Evolutionary conservation across 208 protist genomes (phyloP).

Genomic region (Wallacemonas sp.): DNA sequence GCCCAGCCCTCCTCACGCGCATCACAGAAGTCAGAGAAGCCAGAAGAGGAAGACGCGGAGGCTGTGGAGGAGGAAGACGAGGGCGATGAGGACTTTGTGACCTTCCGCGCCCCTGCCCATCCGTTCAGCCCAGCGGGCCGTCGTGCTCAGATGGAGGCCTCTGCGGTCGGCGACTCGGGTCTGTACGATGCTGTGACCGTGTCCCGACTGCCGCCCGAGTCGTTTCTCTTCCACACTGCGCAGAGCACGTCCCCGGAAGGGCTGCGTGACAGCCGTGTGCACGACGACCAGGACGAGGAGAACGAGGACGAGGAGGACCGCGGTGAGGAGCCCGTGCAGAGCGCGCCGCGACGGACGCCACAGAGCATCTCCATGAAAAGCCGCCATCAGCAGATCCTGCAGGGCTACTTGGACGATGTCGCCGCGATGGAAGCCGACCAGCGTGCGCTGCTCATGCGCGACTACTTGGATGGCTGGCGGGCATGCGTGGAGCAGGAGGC

Average conservation of each 20-base stretch:
- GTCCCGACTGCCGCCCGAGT: slow-evolving; percentile 7
- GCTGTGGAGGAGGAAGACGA: background rate
- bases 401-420: slow-evolving; percentile 13
- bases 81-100: background rate
- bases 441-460: background rate
- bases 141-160: slow-evolving; percentile 1
- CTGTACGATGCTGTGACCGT: background rate
- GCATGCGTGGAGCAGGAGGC: slow-evolving; percentile 9
- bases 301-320: too few relatives aligned
- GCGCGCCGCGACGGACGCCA: background rate
- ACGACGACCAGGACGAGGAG: background rate
- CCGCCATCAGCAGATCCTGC: background rate
- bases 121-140: slow-evolving; percentile 9
- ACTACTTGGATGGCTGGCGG: background rate
- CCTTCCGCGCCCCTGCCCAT: background rate
- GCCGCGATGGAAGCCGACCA: background rate
- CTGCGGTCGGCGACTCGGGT: background rate
- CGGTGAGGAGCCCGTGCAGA: background rate
- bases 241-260: background rate
- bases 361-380: background rate
- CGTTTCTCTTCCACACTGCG: slow-evolving; percentile 5
- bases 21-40: background rate
- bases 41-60: background rate
- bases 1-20: too few relatives aligned
- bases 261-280: background rate